Evolutionary conservation across 148 eudicot genomes (phyloP).

Genomic region (Euryodendron excelsum): DNA sequence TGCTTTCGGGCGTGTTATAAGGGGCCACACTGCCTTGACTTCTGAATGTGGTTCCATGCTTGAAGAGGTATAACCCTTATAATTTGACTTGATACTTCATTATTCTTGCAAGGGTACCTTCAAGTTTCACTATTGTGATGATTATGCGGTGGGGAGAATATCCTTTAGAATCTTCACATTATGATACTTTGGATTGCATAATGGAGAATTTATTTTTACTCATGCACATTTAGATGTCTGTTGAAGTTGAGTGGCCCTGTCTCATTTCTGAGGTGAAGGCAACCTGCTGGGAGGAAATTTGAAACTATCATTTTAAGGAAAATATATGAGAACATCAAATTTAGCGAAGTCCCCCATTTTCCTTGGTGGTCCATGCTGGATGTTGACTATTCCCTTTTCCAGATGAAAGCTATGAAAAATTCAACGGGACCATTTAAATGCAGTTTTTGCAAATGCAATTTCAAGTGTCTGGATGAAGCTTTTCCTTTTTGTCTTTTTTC

Average conservation of each 20-base stretch:
- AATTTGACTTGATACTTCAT: not conserved
- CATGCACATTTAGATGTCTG: not conserved
- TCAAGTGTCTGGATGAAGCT: not conserved
- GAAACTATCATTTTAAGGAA: not conserved
- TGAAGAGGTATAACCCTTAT: conserved; percentile 68
- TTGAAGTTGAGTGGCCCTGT: conserved; percentile 3
- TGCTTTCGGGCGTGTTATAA: conserved; percentile 54
- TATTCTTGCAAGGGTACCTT: not conserved
- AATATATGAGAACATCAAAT: not conserved
- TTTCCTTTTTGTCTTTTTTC: no score
- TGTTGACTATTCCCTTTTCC: not conserved
- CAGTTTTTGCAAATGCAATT: not conserved
- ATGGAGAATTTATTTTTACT: not conserved
- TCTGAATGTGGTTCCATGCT: conserved; percentile 97
- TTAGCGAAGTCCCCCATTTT: not conserved
- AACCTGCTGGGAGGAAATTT: not conserved
- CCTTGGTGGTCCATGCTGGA: not conserved
- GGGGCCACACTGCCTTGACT: conserved; percentile 85
- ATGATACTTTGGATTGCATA: not conserved
- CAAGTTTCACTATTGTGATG: not conserved
- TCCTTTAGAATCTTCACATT: not conserved
- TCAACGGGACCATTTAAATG: not conserved
- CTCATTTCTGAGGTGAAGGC: not conserved
- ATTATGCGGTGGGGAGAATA: not conserved
- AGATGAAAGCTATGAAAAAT: not conserved